Evolutionary conservation across 768 basidiomycete species (phyloP), one percentile per base, ranked within the genome.

Genomic region (Xerocomus spinulosus): DNA sequence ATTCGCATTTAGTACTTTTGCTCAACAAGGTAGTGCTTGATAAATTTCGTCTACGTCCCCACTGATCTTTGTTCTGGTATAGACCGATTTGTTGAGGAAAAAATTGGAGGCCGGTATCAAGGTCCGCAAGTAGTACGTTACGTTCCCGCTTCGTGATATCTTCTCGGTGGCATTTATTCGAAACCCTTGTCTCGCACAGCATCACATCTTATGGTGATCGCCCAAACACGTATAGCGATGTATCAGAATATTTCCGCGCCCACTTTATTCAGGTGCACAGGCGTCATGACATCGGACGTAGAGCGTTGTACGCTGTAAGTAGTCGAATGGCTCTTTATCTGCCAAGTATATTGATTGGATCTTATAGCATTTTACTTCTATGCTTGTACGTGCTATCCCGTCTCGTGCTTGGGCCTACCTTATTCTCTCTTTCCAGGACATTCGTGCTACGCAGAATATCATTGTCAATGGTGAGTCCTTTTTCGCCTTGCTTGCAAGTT

Each of bases 221-320:
- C 20, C 74, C 82, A 26, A 89, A 91, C 54, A 78, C 76, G 43
- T 87, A 73, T 62, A 79, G 84, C 55, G 76, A 77, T 17, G 88
- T 83, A 14, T 76, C 87, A 30, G 77, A 81, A 42, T 91, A 92
- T 57, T 91, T 92, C 72, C 79, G 80, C n/a, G 78, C 83, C n/a
- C 89, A 91, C 63, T 92, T 92, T 59, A 68, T 82, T 23, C 85
- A 87, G 52, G 81, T 82, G 10, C 85, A 91, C 62, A 75, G 78
- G 57, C 76, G 78, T 53, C 82, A 82, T 51, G 85, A 87, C 58
- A 66, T 70, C 25, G 73, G 74, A 15, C 73, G 73, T 47, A 75
- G 87, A 36, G 75, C 75, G 40, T 70, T 89, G 15, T 88, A 81
- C 60, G 74, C 80, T 39, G 83, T 86, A 57, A 63, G 83, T 78